Base-by-base conservation (phyloP, 2,329 filamentous ascomycete species). In the Harringtonia aguacate region DNA sequence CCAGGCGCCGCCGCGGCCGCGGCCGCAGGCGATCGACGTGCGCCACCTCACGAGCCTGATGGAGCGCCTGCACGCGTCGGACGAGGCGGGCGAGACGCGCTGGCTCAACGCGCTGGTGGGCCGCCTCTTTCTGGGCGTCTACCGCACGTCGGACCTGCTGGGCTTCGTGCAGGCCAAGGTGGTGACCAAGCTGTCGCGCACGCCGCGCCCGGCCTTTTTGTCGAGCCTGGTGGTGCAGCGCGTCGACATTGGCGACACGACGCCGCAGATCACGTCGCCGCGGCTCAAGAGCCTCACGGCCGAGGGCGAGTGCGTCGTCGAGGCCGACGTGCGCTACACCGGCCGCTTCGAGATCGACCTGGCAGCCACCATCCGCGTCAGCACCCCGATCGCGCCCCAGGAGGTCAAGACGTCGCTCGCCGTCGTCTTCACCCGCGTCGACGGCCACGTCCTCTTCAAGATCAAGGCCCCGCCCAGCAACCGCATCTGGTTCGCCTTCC, bases 381-480 rank as follows among this genome's bases (percentile, higher is more conserved):
- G 97, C 51, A 69, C 97, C 14, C 92, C 92, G 2, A 68, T 81
- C 36, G 79, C 89, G 3, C 94, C 97, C 68, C 95, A 95, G 58
- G 88, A 95, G 60, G 88, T 97, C 39, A 88, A 90, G 49, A 71
- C 98, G 41, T 74, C 95, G 10, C 73, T 98, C 30, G 87, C 92
- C 4, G 86, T 88, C 4, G 83, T 92, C 1, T 61, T 95, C 45
- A 89, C 86, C 58, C 85, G 81, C 53, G 68, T 97, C 2, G 86
- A 94, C 55, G 92, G 92, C 0, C 90, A 94, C 55, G 64, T 86
- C 37, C 66, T 95, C 27, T 72, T 95, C 55, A 84, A 87, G 56
- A 81, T 97, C 61, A 98, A 98, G 61, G 86, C 92, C 8, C 87
- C 90, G 15, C 92, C 92, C 1, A 95, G 88, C 61, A 98, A 98